phyloP scores from a whole-genome alignment of 169 alveolate genomes.

The Cyclospora cayetanensis region DNA sequence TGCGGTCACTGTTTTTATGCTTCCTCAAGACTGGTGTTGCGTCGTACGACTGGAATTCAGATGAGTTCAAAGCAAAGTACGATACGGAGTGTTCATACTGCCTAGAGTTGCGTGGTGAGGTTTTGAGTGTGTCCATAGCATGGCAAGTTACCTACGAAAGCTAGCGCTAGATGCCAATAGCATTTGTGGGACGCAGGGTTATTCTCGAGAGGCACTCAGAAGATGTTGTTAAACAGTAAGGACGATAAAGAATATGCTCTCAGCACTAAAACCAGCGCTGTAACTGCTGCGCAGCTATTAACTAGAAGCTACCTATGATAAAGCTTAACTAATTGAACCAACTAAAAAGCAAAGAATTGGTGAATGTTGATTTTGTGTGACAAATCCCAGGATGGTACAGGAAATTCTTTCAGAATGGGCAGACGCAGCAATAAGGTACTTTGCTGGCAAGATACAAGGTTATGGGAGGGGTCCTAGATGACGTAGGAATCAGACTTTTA shows the following conservation, averaged over 20 bases:
- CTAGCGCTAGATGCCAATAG: not conserved
- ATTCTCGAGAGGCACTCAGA: constrained; percentile 69
- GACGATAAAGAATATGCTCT: not conserved
- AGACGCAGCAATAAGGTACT: constrained; percentile 70
- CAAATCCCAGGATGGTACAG: constrained; percentile 41
- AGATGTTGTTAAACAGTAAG: constrained; percentile 69
- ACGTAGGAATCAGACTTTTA: too few relatives aligned
- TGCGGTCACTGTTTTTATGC: constrained; percentile 69
- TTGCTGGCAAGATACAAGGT: too few relatives aligned
- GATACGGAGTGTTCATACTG: not conserved
- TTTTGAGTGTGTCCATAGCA: too few relatives aligned
- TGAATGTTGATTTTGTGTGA: not conserved
- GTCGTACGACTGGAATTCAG: constrained; percentile 67
- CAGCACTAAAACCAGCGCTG: not conserved
- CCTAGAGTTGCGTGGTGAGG: too few relatives aligned
- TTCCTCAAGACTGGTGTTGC: constrained; percentile 71
- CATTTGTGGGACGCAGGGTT: constrained; percentile 20
- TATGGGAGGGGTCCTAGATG: too few relatives aligned
- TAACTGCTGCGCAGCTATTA: not conserved
- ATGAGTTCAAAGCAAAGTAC: constrained; percentile 68
- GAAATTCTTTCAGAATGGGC: constrained; percentile 70
- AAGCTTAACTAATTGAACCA: too few relatives aligned
- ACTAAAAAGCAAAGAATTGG: too few relatives aligned
- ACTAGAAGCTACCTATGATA: too few relatives aligned
- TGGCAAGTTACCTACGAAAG: not conserved